Percentiles rank a stretch among this genome's conserved stretches.
These are phyloP conservation scores for Aspergillus aculeatinus DNA, from an alignment of 2,329 filamentous ascomycete species.

Conservation along the genomic window DNA sequence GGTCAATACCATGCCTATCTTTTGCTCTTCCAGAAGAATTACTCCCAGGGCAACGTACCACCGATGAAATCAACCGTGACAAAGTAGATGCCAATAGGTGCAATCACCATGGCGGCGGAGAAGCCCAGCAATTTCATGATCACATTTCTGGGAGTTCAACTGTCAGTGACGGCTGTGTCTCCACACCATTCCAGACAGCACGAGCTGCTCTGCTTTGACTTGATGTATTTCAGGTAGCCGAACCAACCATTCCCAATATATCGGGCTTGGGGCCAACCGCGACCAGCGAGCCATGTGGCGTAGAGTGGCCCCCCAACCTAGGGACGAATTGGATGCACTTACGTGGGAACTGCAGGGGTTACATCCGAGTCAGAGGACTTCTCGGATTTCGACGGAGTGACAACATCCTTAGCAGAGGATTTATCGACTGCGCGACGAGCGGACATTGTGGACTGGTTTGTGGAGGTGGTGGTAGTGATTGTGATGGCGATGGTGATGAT, in stretches of 20 bases:
- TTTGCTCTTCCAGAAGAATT: background rate
- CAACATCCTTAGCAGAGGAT: conserved; percentile 28
- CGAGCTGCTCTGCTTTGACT: background rate
- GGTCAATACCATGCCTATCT: background rate
- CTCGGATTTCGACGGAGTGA: conserved; percentile 33
- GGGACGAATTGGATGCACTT: conserved; percentile 37
- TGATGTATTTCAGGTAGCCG: background rate
- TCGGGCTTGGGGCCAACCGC: background rate
- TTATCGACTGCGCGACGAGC: conserved; percentile 31
- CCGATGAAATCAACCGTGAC: conserved; percentile 70
- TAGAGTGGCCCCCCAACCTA: background rate
- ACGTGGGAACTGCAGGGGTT: conserved; percentile 80
- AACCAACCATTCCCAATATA: background rate
- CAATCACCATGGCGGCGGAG: conserved; percentile 83
- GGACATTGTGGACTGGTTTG: conserved; percentile 29
- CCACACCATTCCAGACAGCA: too few relatives aligned
- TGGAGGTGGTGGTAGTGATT: background rate
- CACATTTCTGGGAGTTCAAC: conserved; percentile 60
- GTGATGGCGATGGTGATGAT: background rate
- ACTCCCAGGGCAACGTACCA: conserved; percentile 53
- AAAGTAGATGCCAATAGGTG: conserved; percentile 89
- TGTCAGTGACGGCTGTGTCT: background rate
- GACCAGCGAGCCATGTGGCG: conserved; percentile 8
- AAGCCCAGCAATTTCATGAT: conserved; percentile 89
- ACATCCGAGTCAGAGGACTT: conserved; percentile 66